Conservation (phyloP, 768 basidiomycete genomes). For the Exidia glandulosa region DNA sequence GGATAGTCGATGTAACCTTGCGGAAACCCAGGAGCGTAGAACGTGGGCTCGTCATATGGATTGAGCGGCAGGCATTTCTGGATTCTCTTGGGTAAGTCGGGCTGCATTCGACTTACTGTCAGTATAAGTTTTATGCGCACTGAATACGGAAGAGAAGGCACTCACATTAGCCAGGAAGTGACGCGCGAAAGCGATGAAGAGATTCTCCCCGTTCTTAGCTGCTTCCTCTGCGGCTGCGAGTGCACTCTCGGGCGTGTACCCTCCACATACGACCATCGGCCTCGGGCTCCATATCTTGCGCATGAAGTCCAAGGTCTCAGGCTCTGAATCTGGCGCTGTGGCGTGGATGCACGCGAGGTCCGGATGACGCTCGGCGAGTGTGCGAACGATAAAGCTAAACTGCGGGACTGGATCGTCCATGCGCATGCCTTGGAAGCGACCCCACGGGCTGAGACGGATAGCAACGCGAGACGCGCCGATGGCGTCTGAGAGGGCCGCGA, state of each 20-base stretch:
- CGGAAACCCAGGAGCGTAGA: conserved; percentile 22
- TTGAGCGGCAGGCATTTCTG: conserved; percentile 23
- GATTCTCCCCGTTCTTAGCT: conserved; percentile 10
- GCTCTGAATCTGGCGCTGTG: conserved; percentile 23
- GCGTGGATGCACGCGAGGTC: conserved; percentile 40
- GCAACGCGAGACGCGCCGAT: conserved; percentile 43
- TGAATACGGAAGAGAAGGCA: neutral
- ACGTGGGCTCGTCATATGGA: conserved; percentile 25
- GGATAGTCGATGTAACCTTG: conserved; percentile 26
- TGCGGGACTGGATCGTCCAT: conserved; percentile 44
- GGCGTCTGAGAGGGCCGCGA: conserved; percentile 42
- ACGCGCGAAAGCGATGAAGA: conserved; percentile 26
- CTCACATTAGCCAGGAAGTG: conserved; percentile 28
- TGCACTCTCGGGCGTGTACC: conserved; percentile 31
- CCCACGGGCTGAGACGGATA: conserved; percentile 42
- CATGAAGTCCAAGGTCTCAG: neutral
- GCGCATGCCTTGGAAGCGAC: conserved; percentile 12
- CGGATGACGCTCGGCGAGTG: conserved; percentile 32
- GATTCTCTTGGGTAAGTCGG: conserved; percentile 32
- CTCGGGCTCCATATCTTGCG: neutral
- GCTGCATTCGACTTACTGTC: conserved; percentile 17
- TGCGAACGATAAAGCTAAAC: conserved; percentile 39
- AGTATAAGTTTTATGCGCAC: neutral
- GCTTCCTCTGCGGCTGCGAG: conserved; percentile 23
- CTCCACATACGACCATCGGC: conserved; percentile 31